phyloP scores from a whole-genome alignment of 1,284 basidiomycete species.

The Moesziomyces aphidis region DNA sequence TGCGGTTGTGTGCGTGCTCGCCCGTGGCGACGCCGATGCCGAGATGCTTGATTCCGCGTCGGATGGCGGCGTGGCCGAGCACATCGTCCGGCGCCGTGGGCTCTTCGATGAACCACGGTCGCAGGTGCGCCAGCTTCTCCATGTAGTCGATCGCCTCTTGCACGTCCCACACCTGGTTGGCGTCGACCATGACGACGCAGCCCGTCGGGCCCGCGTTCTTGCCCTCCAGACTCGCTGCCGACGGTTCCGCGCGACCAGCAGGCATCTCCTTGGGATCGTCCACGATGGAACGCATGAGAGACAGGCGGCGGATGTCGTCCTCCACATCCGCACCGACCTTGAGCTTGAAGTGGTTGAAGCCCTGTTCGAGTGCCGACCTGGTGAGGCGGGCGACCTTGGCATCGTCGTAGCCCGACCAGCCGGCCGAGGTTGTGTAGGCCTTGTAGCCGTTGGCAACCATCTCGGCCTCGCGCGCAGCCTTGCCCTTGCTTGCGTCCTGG shows the following conservation, averaged over 20 bases:
- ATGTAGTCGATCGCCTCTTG: conserved; percentile 92
- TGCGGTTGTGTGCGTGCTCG: conserved; percentile 91
- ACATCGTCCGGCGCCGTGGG: conserved; percentile 50
- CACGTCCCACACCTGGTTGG: conserved; percentile 97
- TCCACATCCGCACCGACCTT: conserved; percentile 88
- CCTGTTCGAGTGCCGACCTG: conserved; percentile 82
- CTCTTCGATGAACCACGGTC: conserved; percentile 84
- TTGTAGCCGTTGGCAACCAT: conserved; percentile 77
- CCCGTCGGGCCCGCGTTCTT: conserved; percentile 97
- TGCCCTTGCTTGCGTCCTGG: conserved; percentile 79
- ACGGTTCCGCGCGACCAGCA: conserved; percentile 26
- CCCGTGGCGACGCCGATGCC: conserved; percentile 94
- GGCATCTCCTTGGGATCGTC: conserved; percentile 71
- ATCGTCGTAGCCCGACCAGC: conserved; percentile 79
- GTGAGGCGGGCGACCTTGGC: conserved; percentile 90
- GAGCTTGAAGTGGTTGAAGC: conserved; percentile 73
- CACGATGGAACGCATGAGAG: conserved; percentile 90
- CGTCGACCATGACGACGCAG: conserved; percentile 93
- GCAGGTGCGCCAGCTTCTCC: conserved; percentile 80
- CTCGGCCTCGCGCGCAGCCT: conserved; percentile 72
- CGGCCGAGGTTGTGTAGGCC: conserved; percentile 92
- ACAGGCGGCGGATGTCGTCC: conserved; percentile 86
- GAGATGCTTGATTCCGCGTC: conserved; percentile 81
- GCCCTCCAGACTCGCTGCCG: conserved; percentile 60
- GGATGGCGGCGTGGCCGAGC: conserved; percentile 79